Base-by-base conservation (phyloP, 1,284 basidiomycete species). In the Rhodotorula sp. region DNA sequence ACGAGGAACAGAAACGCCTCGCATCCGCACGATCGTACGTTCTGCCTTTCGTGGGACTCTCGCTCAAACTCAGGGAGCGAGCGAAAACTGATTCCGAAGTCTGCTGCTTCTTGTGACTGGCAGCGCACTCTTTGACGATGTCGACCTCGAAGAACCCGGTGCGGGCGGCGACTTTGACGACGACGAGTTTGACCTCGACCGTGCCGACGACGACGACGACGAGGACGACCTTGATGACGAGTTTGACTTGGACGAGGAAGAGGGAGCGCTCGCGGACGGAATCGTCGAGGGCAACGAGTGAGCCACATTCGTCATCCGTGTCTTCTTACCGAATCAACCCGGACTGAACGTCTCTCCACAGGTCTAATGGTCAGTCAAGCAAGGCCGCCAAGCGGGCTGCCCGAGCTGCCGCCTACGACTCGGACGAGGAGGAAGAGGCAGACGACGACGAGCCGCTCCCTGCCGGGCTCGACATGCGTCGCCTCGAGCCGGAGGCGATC, bases 211-310 rank as follows among this genome's bases (percentile, higher is more conserved):
- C 8, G 77, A 78, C 39, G 77, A n/a, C n/a, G n/a, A 79, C 3
- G 80, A 78, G 21, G 82, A 82, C 14, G 82, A 81, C 8, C 79
- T 82, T 39, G 84, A 83, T 46, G 83, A 81, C 58, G 81, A 80
- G 47, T 81, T 84, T 65, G 81, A 80, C 66, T 81, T 83, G 39
- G 79, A 77, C 6, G 72, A 68, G 15, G 75, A 73, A 21, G 73
- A 72, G 51, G 69, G 34, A 10, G 73, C 70, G 46, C 72, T 67
- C 10, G 64, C 66, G 1, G 72, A 71, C 49, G 75, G 70, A 6
- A 64, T 70, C 3, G 64, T 66, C 12, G 66, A 65, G 20, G 74
- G 75, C 29, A 67, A 69, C 48, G 63, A 64, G 76, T 76, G 26
- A 39, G 68, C 52, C 43, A 20, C 34, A 8, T 23, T 7, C 20